Conservation (phyloP, 495 filamentous ascomycete species). For the Recurvomyces mirabilis region DNA sequence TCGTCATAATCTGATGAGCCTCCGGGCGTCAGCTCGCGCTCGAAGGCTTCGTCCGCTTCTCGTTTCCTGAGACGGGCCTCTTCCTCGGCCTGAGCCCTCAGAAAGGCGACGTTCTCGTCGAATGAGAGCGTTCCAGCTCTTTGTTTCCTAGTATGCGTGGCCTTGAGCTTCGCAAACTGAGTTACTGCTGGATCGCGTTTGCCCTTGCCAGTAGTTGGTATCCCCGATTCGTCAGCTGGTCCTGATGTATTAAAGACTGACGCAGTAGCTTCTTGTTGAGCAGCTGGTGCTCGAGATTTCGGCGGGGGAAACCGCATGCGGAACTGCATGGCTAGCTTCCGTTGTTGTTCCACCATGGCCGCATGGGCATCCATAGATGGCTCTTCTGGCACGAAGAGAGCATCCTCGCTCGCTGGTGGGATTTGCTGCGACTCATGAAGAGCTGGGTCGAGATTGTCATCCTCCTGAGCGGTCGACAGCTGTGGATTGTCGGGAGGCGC, state of each 20-base stretch:
- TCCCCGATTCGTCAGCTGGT: background rate
- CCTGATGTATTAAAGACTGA: too few relatives aligned
- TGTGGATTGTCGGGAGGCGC: background rate
- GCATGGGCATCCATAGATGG: background rate
- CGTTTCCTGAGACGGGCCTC: background rate
- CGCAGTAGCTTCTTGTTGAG: too few relatives aligned
- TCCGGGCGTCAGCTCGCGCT: background rate
- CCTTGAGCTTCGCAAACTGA: constrained; percentile 1
- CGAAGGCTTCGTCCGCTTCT: constrained; percentile 6
- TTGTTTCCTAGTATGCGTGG: background rate
- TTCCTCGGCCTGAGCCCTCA: constrained; percentile 5
- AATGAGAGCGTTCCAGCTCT: constrained; percentile 1
- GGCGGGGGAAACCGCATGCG: background rate
- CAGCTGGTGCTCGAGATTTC: too few relatives aligned
- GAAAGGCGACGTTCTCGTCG: constrained; percentile 13
- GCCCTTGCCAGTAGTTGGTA: background rate
- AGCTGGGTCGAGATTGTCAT: background rate
- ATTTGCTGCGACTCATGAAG: background rate
- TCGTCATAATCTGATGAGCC: background rate
- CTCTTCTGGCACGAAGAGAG: background rate
- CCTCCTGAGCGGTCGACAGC: background rate
- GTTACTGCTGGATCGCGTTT: background rate
- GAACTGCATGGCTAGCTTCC: background rate
- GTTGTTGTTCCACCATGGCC: background rate
- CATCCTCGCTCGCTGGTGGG: constrained; percentile 1